Base-by-base conservation (phyloP, 257 asterid species). In the Forsythia viridissima region DNA sequence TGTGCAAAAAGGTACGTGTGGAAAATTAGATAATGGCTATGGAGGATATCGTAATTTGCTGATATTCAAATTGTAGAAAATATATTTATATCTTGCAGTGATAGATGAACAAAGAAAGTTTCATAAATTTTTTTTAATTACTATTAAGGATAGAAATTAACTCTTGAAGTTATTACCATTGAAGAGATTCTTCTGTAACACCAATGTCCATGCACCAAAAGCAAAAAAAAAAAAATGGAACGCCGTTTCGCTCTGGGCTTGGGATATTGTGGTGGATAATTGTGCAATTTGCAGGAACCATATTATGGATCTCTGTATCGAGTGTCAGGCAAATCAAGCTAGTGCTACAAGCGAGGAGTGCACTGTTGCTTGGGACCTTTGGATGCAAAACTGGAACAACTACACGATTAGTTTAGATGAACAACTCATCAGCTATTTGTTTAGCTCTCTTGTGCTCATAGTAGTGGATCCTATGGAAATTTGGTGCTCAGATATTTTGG, bases 251-350 rank as follows among this genome's bases (percentile, higher is more conserved):
- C 94, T 94, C 8, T 92, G 98, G 97, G 97, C 97, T 75, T 94
- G 98, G 97, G 97, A 94, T 88, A 93, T 93, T 48, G 98, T 93
- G 79, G 99, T 93, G 73, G 98, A 94, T 82, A 94, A 93, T 72
- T 94, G 99, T 86, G 98, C 99, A 5, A 93, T 94, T 78, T 94
- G 99, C 83, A 85, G 98, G 87, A 94, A 94, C 74, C 99, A 94
- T 74, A 94, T 94, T 81, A 94, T 94, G 99, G 99, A 94, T 89
- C 96, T 92, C 24, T 94, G 99, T 84, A 91, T 93, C 5, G 99
- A 94, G 92, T 94, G 99, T 79, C 99, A 94, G 89, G 98, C 99
- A 70, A 94, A 94, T 90, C 99, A 94, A 82, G 98, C 98, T 77
- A 94, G 98, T 72, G 98, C 98, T 6, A 94, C 99, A 7, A 94